Evolutionary conservation across 2,329 filamentous ascomycete genomes (phyloP).

Genomic region (Teratosphaeria gauchensis): DNA sequence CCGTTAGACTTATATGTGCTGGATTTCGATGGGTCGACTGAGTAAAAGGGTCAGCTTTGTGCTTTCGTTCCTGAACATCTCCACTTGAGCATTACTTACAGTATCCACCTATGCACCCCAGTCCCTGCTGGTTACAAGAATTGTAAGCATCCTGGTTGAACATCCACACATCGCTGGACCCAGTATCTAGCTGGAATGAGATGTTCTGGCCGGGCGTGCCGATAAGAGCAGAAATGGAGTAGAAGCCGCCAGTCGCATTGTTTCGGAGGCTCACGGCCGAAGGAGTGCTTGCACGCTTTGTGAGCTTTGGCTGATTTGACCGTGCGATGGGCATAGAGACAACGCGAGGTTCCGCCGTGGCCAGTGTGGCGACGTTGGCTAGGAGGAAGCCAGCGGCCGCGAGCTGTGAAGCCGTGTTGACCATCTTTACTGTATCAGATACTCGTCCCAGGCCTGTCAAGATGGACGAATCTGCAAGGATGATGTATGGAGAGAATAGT

Average conservation of each 20-base stretch:
- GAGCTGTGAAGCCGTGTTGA: background rate
- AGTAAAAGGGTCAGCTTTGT: constrained; percentile 12
- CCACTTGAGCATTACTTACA: background rate
- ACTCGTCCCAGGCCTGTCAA: background rate
- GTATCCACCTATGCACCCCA: background rate
- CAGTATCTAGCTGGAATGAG: constrained; percentile 52
- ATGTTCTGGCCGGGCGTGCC: constrained; percentile 49
- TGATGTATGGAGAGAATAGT: background rate
- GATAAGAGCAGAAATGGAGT: constrained; percentile 19
- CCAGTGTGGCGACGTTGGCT: background rate
- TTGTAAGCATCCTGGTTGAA: constrained; percentile 11
- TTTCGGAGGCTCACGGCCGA: background rate
- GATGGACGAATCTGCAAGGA: background rate
- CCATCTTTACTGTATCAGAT: background rate
- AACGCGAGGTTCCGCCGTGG: background rate
- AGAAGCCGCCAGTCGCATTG: background rate
- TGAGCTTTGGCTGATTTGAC: background rate
- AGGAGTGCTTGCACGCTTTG: background rate
- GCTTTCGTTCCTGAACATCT: constrained; percentile 9
- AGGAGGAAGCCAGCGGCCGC: background rate
- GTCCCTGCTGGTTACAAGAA: background rate
- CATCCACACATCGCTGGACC: constrained; percentile 54
- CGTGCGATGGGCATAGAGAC: background rate
- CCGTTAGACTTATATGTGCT: constrained; percentile 53
- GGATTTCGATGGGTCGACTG: constrained; percentile 38